Evolutionary conservation across 2,329 filamentous ascomycete species (phyloP), one percentile per base, ranked within the genome.

Genomic region (Boeremia exigua): DNA sequence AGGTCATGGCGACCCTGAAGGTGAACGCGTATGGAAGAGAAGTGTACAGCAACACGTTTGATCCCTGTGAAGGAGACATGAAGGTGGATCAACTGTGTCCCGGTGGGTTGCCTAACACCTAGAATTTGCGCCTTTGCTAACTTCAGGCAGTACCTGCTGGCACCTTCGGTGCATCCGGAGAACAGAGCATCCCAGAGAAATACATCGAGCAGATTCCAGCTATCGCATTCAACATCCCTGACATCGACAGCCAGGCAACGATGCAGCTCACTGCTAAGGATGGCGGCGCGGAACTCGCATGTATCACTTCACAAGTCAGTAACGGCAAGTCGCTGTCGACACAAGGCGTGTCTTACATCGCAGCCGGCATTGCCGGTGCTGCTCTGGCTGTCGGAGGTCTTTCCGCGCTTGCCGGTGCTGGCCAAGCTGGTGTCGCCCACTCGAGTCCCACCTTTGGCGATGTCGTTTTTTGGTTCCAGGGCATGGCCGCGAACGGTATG

Each of bases 401-500:
- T 6, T 88, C 89, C 25, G 90, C 92, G 28, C 77, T 88, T 15
- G 84, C 83, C 10, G 79, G 78, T 33, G 82, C 79, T 48, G 83
- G 83, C 32, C 79, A 79, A 32, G 75, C 76, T 15, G 78, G 78
- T 40, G 81, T 80, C 15, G 82, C 86, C 2, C 83, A 88, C 10
- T 81, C 88, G 36, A 95, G 91, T 66, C 95, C 95, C 25, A 91
- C 88, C 48, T 97, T 98, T 73, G 83, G 83, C 39, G 91, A 97
- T 70, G 87, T 96, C 43, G 84, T 96, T 63, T 87, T 88, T 59
- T 96, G 91, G 86, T 96, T 98, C 76, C 93, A 98, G 77, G 88
- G 89, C 45, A 90, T 98, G 82, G 92, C 95, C 27, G 89, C 95
- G 81, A 97, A 95, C 76, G 93, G 95, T 62, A 98, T 98, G 95